phyloP scores from a whole-genome alignment of 2,329 filamentous ascomycete genomes.

The Trichophyton simii region DNA sequence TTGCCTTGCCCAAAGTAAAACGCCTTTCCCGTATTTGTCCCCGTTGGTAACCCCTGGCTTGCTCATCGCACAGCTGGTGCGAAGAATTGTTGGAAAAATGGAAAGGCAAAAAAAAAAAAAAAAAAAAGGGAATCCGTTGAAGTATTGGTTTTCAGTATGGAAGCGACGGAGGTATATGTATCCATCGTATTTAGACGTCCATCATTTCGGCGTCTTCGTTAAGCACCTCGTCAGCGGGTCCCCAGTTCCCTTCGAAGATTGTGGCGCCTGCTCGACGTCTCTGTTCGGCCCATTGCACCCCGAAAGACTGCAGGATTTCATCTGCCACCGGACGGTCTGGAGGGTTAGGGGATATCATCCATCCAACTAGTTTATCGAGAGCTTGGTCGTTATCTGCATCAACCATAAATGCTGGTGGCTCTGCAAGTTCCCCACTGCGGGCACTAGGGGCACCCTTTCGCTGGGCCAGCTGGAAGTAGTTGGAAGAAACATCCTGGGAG shows the following conservation, averaged over 20 bases:
- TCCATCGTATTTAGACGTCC: slow-evolving; percentile 36
- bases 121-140: not conserved
- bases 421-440: slow-evolving; percentile 45
- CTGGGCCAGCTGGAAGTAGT: not conserved
- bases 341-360: slow-evolving; percentile 75
- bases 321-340: slow-evolving; percentile 58
- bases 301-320: slow-evolving; percentile 59
- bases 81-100: not conserved
- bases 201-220: slow-evolving; percentile 51
- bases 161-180: not conserved
- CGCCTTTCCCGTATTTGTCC: not conserved
- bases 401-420: slow-evolving; percentile 82
- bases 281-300: slow-evolving; percentile 65
- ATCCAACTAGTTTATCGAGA: slow-evolving; percentile 69
- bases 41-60: not conserved
- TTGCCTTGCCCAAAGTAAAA: not conserved
- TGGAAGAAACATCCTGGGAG: not conserved
- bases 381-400: slow-evolving; percentile 59
- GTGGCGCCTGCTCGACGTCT: slow-evolving; percentile 80
- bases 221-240: slow-evolving; percentile 56
- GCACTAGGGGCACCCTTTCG: slow-evolving; percentile 14
- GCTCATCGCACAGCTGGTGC: not conserved
- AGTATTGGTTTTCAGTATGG: not conserved
- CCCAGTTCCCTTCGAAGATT: slow-evolving; percentile 92
- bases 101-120: not conserved